A percentile compares a stretch with the other conserved stretches of the same genome.
These are phyloP conservation scores for Vanderwaltozyma polyspora DNA, from an alignment of 805 yeast genomes.

Conservation along the genomic window DNA sequence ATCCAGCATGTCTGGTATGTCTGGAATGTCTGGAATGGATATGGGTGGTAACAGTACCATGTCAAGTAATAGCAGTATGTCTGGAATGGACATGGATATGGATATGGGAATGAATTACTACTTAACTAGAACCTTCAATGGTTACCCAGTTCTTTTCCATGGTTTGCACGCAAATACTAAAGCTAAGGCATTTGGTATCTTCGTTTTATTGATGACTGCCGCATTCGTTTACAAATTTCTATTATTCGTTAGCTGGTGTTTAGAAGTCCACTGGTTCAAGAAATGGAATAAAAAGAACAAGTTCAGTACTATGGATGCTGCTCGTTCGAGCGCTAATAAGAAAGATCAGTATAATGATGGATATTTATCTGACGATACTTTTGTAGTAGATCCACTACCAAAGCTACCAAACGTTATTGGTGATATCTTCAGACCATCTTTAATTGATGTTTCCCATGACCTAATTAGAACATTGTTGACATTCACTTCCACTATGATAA, in stretches of 20 bases:
- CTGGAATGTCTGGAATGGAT: slow-evolving; percentile 2
- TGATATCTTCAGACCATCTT: slow-evolving; percentile 22
- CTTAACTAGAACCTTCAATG: slow-evolving; percentile 38
- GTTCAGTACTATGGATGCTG: background rate
- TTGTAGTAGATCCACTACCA: slow-evolving; percentile 15
- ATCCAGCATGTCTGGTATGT: slow-evolving; percentile 11
- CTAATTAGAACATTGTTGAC: slow-evolving; percentile 42
- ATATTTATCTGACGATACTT: slow-evolving; percentile 14
- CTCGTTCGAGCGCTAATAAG: background rate
- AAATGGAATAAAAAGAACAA: slow-evolving; percentile 23
- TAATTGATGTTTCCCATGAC: slow-evolving; percentile 31
- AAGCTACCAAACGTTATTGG: slow-evolving; percentile 21
- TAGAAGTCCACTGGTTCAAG: slow-evolving; percentile 58
- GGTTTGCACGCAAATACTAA: slow-evolving; percentile 40
- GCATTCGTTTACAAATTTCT: slow-evolving; percentile 51
- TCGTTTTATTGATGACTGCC: slow-evolving; percentile 45
- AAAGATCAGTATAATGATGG: slow-evolving; percentile 29
- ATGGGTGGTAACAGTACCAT: slow-evolving; percentile 2
- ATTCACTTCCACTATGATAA: slow-evolving; percentile 52
- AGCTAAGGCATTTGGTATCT: slow-evolving; percentile 65
- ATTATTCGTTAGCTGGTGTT: slow-evolving; percentile 46
- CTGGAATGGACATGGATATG: slow-evolving; percentile 12
- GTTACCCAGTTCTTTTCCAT: slow-evolving; percentile 55
- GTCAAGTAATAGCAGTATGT: slow-evolving; percentile 4
- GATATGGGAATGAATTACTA: slow-evolving; percentile 42